Conservation (phyloP, 495 filamentous ascomycete species). For the Neurospora intermedia region DNA sequence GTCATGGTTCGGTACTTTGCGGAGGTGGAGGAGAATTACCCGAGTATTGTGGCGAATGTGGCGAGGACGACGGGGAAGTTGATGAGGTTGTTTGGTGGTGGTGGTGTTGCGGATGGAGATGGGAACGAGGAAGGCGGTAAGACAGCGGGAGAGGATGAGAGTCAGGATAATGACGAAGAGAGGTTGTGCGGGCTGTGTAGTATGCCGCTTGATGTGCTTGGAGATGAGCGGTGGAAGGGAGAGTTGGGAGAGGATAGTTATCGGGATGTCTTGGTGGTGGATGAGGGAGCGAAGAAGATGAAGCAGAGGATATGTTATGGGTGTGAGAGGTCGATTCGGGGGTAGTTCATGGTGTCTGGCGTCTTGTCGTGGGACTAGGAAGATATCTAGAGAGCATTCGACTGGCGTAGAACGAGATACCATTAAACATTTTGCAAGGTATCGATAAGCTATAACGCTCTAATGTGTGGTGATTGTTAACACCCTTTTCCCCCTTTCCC, state of each 20-base stretch:
- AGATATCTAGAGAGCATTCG: background rate
- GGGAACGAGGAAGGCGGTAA: background rate
- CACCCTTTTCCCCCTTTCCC: background rate
- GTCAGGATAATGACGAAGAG: background rate
- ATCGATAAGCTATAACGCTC: background rate
- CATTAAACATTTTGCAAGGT: background rate
- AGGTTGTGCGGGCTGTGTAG: slow-evolving; percentile 38
- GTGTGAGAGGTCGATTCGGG: slow-evolving; percentile 37
- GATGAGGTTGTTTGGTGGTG: slow-evolving; percentile 18
- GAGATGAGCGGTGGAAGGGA: slow-evolving; percentile 40
- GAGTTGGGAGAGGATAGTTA: slow-evolving; percentile 25
- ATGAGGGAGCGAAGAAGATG: background rate
- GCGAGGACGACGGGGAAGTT: slow-evolving; percentile 79
- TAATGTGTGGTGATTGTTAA: background rate
- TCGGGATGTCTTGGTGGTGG: background rate
- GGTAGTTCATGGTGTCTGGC: slow-evolving; percentile 4
- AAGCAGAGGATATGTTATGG: slow-evolving; percentile 38
- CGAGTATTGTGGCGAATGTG: slow-evolving; percentile 88
- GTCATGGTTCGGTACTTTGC: slow-evolving; percentile 82
- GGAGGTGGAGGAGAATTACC: slow-evolving; percentile 78
- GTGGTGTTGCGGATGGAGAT: background rate
- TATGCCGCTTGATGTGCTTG: slow-evolving; percentile 36
- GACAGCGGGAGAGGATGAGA: background rate
- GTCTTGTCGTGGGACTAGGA: background rate
- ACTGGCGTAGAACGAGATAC: background rate